phyloP scores from a whole-genome alignment of 2,329 filamentous ascomycete genomes.

The Neonectria coccinea region DNA sequence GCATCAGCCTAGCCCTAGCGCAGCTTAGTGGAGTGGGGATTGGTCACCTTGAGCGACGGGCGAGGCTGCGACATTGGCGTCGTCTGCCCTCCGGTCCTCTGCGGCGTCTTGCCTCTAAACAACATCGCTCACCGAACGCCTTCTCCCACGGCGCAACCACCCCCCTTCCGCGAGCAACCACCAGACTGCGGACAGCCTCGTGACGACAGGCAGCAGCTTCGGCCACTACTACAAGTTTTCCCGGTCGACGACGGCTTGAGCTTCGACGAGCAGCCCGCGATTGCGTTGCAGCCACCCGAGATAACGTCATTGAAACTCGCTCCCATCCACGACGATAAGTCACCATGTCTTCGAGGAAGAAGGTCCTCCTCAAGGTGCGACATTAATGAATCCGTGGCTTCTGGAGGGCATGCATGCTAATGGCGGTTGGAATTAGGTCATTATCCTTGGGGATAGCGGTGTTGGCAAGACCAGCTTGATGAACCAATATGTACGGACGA shows the following conservation, averaged over 20 bases:
- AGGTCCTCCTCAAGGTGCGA: constrained; percentile 87
- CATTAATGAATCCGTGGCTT: not conserved
- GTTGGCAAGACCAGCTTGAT: constrained; percentile 99
- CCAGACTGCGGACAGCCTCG: constrained; percentile 2
- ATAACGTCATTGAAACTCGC: constrained; percentile 50
- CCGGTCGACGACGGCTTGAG: constrained; percentile 5
- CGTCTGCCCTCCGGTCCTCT: constrained; percentile 37
- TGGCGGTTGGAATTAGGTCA: constrained; percentile 73
- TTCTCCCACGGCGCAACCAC: constrained; percentile 18
- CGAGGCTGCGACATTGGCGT: constrained; percentile 47
- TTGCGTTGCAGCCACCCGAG: constrained; percentile 37
- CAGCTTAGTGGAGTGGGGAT: constrained; percentile 33
- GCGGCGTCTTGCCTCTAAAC: constrained; percentile 38
- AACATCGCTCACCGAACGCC: constrained; percentile 31
- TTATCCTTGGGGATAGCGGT: constrained; percentile 98
- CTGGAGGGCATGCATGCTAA: constrained; percentile 27
- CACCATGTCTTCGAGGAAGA: constrained; percentile 85
- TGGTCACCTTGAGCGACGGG: constrained; percentile 43
- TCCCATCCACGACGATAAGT: constrained; percentile 38
- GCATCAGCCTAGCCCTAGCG: constrained; percentile 42
- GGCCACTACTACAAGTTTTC: constrained; percentile 2
- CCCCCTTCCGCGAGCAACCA: constrained; percentile 3
- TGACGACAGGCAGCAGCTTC: constrained; percentile 15
- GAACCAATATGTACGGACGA: constrained; percentile 96
- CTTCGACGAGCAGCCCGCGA: constrained; percentile 21